Conservation (phyloP, 176 grass and related monocot genomes). For the Carex cristatella region DNA sequence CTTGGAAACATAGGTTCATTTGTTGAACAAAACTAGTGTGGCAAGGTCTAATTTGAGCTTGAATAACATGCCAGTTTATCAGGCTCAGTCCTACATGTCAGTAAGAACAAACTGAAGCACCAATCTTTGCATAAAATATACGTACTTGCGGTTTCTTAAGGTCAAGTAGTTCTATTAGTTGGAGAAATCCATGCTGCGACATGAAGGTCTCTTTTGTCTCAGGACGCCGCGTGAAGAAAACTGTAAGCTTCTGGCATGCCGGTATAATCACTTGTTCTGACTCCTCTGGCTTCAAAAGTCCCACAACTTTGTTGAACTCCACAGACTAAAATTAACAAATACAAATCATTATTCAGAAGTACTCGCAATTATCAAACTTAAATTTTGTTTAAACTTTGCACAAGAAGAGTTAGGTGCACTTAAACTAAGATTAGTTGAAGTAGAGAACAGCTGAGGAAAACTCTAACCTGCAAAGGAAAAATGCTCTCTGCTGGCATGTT, state of each 20-base stretch:
- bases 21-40: background rate
- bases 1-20: background rate
- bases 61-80: background rate
- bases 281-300: constrained; percentile 72
- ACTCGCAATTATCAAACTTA: background rate
- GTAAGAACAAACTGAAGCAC: background rate
- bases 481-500: constrained; percentile 51
- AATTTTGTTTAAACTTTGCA: background rate
- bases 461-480: constrained; percentile 76
- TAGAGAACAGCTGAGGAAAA: constrained; percentile 12
- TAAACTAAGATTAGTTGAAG: background rate
- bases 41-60: background rate
- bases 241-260: constrained; percentile 77
- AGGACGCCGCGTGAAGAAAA: constrained; percentile 66
- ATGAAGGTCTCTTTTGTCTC: constrained; percentile 90
- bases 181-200: constrained; percentile 87
- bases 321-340: constrained; percentile 47
- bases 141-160: constrained; percentile 82
- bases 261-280: constrained; percentile 88
- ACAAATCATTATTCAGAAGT: background rate
- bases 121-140: constrained; percentile 12
- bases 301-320: constrained; percentile 97
- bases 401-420: background rate
- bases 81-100: background rate
- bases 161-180: constrained; percentile 92